Evolutionary conservation across 1,139 yeast species (phyloP), one percentile per base, ranked within the genome.

Genomic region (Suhomyces anneliseae): DNA sequence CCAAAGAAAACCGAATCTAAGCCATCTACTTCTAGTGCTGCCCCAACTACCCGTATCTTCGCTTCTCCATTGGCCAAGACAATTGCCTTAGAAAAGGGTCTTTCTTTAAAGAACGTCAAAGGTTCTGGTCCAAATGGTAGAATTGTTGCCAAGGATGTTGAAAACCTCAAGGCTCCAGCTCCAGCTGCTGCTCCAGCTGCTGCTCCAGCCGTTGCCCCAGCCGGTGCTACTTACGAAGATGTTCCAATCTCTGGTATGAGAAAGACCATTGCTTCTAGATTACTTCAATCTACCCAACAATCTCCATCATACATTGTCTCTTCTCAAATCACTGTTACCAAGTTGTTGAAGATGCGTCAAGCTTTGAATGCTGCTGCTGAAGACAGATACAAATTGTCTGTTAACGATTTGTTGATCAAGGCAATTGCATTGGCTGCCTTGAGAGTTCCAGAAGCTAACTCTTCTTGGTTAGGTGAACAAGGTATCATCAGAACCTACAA

Each of bases 111-210:
- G 75, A 83, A 82, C 60, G 76, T 93, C 64, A 83, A 83, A 72
- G 99, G 98, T 60, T 72, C 96, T 40, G 99, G 99, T 60, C 98
- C 98, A 66, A 79, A 80, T 61, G 98, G 98, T 57, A 87, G 99
- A 77, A 89, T 93, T 64, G 79, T 88, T 57, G 95, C 93, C 65
- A 83, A 83, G 62, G 99, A 93, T 67, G 87, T 93, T 54, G 97
- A 92, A 73, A 76, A 75, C 64, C 81, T 74, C 74, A 68, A 79
- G 63, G 68, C 70, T 57, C 68, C 68, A 60, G 64, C 79, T 42
- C 60, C 81, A 34, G 64, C 79, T 37, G 60, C 82, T 37, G 62
- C 84, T 43, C 60, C 81, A 34, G 64, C 79, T 37, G 60, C 82
- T 37, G 62, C 84, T 43, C 15, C 15, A 14, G 58, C 80, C 27